Evolutionary conservation across 306 rosid species (phyloP).

Genomic region (Sophora flavescens): DNA sequence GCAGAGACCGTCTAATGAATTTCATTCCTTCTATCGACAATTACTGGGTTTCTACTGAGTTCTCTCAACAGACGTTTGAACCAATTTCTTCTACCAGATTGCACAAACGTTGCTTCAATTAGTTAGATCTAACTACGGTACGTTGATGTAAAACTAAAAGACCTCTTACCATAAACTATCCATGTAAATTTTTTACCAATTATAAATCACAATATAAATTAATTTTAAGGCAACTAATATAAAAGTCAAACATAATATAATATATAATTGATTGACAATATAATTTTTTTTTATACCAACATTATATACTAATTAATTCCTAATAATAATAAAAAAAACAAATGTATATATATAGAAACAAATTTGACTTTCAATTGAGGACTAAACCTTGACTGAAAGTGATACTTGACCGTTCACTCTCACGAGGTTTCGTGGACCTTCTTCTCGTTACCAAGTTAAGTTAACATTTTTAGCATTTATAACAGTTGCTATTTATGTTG

Average conservation of each 20-base stretch:
- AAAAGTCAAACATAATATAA: too few relatives aligned
- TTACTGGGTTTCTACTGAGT: not conserved
- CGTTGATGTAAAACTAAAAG: too few relatives aligned
- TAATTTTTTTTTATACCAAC: too few relatives aligned
- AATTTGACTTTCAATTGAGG: conserved; percentile 5
- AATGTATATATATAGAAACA: not conserved
- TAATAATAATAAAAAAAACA: too few relatives aligned
- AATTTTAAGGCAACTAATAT: too few relatives aligned
- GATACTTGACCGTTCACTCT: conserved; percentile 34
- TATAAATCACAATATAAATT: too few relatives aligned
- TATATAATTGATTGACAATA: too few relatives aligned
- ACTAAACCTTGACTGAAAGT: not conserved
- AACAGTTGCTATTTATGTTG: conserved; percentile 3
- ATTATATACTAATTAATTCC: too few relatives aligned
- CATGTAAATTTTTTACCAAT: too few relatives aligned
- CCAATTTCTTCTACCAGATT: not conserved
- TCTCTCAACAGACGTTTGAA: conserved; percentile 6
- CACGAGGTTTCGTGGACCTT: conserved; percentile 40
- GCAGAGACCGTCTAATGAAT: too few relatives aligned
- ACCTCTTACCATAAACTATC: too few relatives aligned
- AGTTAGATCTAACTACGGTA: not conserved
- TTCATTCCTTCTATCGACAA: too few relatives aligned
- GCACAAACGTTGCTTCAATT: not conserved
- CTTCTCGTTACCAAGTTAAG: conserved; percentile 37
- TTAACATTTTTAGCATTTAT: conserved; percentile 23